Evolutionary conservation across 768 basidiomycete species (phyloP).

Genomic region (Lactarius hatsudake): DNA sequence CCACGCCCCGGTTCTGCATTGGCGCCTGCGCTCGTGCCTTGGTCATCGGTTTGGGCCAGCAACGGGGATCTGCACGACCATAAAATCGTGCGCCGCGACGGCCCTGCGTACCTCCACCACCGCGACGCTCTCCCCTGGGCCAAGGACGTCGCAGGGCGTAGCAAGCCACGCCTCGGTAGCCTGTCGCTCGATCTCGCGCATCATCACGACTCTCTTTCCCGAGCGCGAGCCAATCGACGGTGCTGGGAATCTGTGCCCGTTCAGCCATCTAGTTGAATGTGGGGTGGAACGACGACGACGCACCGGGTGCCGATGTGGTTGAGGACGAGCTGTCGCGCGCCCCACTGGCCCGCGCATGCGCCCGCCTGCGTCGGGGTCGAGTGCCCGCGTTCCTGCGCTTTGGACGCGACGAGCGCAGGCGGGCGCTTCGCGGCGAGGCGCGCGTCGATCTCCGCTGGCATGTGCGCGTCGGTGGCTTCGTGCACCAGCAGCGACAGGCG

Average conservation of each 20-base stretch:
- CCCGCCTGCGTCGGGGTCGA: slow-evolving; percentile 80
- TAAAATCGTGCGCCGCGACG: slow-evolving; percentile 30
- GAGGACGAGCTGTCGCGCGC: slow-evolving; percentile 60
- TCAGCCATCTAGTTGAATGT: too few relatives aligned
- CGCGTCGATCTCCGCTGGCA: slow-evolving; percentile 56
- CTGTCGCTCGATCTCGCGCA: slow-evolving; percentile 59
- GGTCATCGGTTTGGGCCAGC: not conserved
- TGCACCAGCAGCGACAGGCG: slow-evolving; percentile 68
- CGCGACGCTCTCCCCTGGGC: too few relatives aligned
- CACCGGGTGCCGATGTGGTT: slow-evolving; percentile 79
- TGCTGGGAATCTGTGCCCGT: slow-evolving; percentile 48
- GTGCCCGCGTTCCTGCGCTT: slow-evolving; percentile 60
- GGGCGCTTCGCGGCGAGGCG: slow-evolving; percentile 42
- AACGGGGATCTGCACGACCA: slow-evolving; percentile 16
- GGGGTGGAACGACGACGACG: slow-evolving; percentile 22
- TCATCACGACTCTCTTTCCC: slow-evolving; percentile 40
- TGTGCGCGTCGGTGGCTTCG: slow-evolving; percentile 76
- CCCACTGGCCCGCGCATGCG: slow-evolving; percentile 58
- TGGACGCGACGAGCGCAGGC: slow-evolving; percentile 38
- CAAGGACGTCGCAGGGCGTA: slow-evolving; percentile 19
- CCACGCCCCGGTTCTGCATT: not conserved
- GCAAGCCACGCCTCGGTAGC: slow-evolving; percentile 59
- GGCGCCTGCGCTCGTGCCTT: not conserved
- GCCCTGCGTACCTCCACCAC: slow-evolving; percentile 5
- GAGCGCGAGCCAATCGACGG: slow-evolving; percentile 37